These are phyloP conservation scores for Lindgomyces ingoldianus DNA, from an alignment of 495 filamentous ascomycete species.

Conservation along the genomic window DNA sequence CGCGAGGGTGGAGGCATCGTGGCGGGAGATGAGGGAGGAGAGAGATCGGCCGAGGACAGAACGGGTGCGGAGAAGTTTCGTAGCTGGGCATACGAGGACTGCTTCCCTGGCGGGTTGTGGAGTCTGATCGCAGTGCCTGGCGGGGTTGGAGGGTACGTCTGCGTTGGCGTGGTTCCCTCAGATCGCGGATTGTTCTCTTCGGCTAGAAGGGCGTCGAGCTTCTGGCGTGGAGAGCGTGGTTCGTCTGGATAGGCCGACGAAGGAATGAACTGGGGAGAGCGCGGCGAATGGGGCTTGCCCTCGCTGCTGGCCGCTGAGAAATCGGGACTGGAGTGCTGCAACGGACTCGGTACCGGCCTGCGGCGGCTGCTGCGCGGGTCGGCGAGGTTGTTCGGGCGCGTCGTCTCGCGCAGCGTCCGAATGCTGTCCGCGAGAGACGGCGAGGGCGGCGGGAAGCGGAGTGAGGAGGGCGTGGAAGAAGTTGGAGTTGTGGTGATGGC, in stretches of 20 bases:
- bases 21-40: conserved; percentile 40
- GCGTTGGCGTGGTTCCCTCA: conserved; percentile 16
- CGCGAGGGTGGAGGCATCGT: conserved; percentile 37
- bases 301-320: conserved; percentile 2
- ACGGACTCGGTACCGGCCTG: conserved; percentile 29
- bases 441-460: conserved; percentile 2
- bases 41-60: conserved; percentile 32
- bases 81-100: conserved; percentile 36
- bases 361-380: conserved; percentile 15
- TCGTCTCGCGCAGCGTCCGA: conserved; percentile 33
- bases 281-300: conserved; percentile 17
- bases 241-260: conserved; percentile 26
- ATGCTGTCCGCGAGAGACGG: conserved; percentile 31
- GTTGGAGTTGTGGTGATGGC: conserved; percentile 6
- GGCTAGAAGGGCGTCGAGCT: conserved; percentile 40
- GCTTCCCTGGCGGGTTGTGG: conserved; percentile 14
- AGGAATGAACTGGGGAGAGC: conserved; percentile 8
- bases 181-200: conserved; percentile 25
- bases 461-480: conserved; percentile 1
- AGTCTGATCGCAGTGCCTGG: conserved; percentile 9
- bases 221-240: conserved; percentile 41
- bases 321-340: conserved; percentile 15
- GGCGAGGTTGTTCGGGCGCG: conserved; percentile 8
- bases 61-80: conserved; percentile 44
- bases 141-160: conserved; percentile 15